Evolutionary conservation across 1,139 yeast genomes (phyloP).

Genomic region (Suhomyces guaymorum): DNA sequence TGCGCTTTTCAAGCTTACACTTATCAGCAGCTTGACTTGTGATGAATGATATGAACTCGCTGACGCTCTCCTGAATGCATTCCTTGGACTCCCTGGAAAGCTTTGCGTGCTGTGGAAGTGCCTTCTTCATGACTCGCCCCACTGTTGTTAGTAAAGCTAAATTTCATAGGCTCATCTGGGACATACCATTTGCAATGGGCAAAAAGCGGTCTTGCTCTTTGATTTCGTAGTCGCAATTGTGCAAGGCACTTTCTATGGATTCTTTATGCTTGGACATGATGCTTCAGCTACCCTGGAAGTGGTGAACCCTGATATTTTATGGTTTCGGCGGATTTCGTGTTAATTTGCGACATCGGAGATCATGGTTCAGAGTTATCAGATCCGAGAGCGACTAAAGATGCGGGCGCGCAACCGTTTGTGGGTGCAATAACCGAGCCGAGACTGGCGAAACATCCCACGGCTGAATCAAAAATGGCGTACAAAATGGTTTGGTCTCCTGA

Average conservation of each 20-base stretch:
- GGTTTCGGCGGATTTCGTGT: not conserved
- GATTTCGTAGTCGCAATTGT: constrained; percentile 49
- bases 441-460: too few species aligned
- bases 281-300: not conserved
- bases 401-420: too few species aligned
- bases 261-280: constrained; percentile 6
- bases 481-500: too few species aligned
- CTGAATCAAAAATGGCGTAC: too few species aligned
- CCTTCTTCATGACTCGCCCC: constrained; percentile 45
- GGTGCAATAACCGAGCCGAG: too few species aligned
- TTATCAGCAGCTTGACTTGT: constrained; percentile 68
- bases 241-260: constrained; percentile 9
- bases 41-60: constrained; percentile 60
- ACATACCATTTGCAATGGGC: constrained; percentile 77
- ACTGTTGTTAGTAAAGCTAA: constrained; percentile 16
- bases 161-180: too few species aligned
- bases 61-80: constrained; percentile 54
- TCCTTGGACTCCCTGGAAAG: constrained; percentile 52
- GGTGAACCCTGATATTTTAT: not conserved
- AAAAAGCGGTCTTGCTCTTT: constrained; percentile 82
- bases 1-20: constrained; percentile 66
- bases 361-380: constrained; percentile 9
- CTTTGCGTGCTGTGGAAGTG: constrained; percentile 48
- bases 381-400: too few species aligned
- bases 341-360: constrained; percentile 16